Evolutionary conservation across 1,139 yeast genomes (phyloP), one percentile per base, ranked within the genome.

Genomic region (Debaryomyces subglobosus): DNA sequence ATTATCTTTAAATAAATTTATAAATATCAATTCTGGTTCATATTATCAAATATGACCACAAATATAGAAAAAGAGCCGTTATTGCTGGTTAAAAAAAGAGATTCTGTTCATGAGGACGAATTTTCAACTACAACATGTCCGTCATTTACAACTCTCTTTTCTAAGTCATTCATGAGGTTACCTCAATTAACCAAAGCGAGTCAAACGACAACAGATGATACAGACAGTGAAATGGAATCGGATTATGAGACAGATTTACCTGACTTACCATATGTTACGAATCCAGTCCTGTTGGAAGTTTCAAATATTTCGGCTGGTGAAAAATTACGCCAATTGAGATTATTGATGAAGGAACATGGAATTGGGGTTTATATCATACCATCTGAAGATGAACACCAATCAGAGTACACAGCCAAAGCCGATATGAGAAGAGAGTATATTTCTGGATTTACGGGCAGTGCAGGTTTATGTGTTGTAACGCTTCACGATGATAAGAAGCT

Each of bases 301-400:
- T 3, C 40, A 43, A 13, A 41, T 44, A 32, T 20, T 9, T 18
- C 32, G 2, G 39, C 57, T 3, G 55, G 45, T 2, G 68, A 66
- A 15, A 72, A 63, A 52, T 67, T 80, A 37, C 42, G 33, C 2
- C 53, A 56, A 13, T 59, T 81, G 41, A 64, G 85, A 37, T 48
- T 58, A 29, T 60, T 69, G 47, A 81, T 81, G 85, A 63, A 58
- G 42, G 49, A 63, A 9, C 58, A 71, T 53, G 67, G 71, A 1
- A 67, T 81, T 20, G 78, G 78, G 3, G 83, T 79, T 2, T 81
- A 81, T 55, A 71, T 81, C 29, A 67, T 81, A 6, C 85, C 86
- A 2, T 76, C 82, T n/a, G 85, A 79, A 56, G 86, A 81, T 58
- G 84, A 80, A 51, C 86, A 81, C 57, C 83, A 77, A 53, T 74